Conservation (phyloP, 345 rosid species). For the Cardamine occulta region DNA sequence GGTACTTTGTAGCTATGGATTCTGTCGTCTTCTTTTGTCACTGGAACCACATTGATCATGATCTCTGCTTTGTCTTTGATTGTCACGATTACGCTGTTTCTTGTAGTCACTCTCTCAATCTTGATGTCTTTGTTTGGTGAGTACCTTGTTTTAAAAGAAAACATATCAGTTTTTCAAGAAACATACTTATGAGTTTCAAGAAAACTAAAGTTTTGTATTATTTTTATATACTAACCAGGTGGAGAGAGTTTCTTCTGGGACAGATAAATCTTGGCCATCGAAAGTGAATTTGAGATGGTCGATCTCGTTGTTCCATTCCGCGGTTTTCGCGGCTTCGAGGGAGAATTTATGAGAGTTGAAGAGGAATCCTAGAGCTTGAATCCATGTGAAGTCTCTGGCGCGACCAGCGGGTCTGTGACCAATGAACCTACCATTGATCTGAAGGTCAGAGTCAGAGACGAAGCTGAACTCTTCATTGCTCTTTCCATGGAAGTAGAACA, state of each 20-base stretch:
- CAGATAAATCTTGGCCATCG: conserved; percentile 51
- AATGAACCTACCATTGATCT: conserved; percentile 59
- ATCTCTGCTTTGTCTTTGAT: conserved; percentile 56
- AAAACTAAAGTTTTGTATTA: background rate
- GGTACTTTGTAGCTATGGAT: conserved; percentile 65
- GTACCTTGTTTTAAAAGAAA: conserved; percentile 30
- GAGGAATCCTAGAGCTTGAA: conserved; percentile 57
- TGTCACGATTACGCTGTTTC: conserved; percentile 57
- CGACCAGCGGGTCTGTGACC: conserved; percentile 57
- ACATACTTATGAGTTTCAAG: background rate
- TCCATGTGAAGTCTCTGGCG: conserved; percentile 62
- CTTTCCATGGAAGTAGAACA: conserved; percentile 70
- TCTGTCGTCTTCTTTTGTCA: conserved; percentile 71
- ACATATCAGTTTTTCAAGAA: background rate
- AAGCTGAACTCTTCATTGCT: conserved; percentile 55
- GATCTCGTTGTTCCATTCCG: conserved; percentile 55
- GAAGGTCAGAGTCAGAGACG: conserved; percentile 58
- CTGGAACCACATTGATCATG: conserved; percentile 66
- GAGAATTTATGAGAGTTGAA: conserved; percentile 58
- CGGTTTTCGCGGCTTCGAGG: conserved; percentile 58
- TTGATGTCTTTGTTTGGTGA: conserved; percentile 51
- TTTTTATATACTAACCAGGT: conserved; percentile 49
- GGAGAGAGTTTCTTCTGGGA: conserved; percentile 58
- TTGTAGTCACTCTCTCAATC: conserved; percentile 59
- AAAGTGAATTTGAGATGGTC: conserved; percentile 64